These are phyloP conservation scores for Alternaria triticimaculans DNA, from an alignment of 2,329 filamentous ascomycete genomes.

Conservation along the genomic window DNA sequence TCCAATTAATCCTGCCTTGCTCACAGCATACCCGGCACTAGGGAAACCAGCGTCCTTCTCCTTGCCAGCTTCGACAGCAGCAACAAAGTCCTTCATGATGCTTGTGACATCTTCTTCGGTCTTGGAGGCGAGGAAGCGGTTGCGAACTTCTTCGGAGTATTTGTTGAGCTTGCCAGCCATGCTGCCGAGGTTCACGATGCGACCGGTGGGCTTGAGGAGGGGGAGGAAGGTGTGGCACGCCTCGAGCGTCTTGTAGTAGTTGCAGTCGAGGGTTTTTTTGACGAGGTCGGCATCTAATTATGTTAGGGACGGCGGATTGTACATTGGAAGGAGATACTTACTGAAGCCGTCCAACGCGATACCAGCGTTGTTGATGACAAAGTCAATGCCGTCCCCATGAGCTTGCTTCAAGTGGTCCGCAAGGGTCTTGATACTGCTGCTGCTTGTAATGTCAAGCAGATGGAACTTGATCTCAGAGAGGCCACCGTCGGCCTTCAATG, in stretches of 20 bases:
- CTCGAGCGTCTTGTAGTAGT: slow-evolving; percentile 61
- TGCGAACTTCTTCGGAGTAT: slow-evolving; percentile 53
- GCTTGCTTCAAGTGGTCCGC: slow-evolving; percentile 51
- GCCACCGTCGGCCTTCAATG: slow-evolving; percentile 45
- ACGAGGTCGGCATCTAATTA: slow-evolving; percentile 54
- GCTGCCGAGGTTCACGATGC: slow-evolving; percentile 59
- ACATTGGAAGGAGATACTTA: slow-evolving; percentile 18
- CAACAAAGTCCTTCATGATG: slow-evolving; percentile 59
- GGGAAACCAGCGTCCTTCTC: slow-evolving; percentile 59
- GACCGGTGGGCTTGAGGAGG: slow-evolving; percentile 53
- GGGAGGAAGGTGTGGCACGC: slow-evolving; percentile 56
- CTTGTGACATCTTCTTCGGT: slow-evolving; percentile 54
- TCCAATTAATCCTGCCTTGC: slow-evolving; percentile 55
- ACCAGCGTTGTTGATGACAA: slow-evolving; percentile 63
- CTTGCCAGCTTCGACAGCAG: slow-evolving; percentile 54
- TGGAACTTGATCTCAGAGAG: slow-evolving; percentile 57
- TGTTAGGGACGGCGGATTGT: not conserved
- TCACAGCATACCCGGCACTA: slow-evolving; percentile 58
- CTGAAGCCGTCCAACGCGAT: slow-evolving; percentile 57
- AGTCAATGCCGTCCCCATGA: slow-evolving; percentile 59
- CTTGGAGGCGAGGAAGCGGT: slow-evolving; percentile 52
- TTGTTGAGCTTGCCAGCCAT: slow-evolving; percentile 54
- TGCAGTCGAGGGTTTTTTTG: slow-evolving; percentile 57
- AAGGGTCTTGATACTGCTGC: slow-evolving; percentile 54
- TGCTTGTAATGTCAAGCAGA: slow-evolving; percentile 57